A percentile compares a stretch with the other conserved stretches of the same genome.
phyloP scores from a whole-genome alignment of 805 yeast genomes.

The Dipodascus geniculatus region DNA sequence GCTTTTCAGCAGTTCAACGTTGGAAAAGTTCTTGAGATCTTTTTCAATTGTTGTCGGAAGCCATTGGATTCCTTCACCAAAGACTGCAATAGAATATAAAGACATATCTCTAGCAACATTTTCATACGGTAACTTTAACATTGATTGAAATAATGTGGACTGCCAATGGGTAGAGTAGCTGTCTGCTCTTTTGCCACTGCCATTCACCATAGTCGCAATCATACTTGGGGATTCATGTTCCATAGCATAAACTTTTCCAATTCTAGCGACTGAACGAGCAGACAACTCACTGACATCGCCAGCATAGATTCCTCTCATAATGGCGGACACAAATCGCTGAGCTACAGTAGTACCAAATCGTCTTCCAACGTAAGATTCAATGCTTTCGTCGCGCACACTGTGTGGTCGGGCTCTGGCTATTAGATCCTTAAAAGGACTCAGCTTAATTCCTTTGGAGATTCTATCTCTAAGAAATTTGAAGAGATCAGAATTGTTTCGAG shows the following conservation, averaged over 20 bases:
- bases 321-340: conserved; percentile 61
- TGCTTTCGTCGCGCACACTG: conserved; percentile 48
- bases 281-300: conserved; percentile 65
- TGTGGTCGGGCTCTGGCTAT: conserved; percentile 14
- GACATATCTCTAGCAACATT: conserved; percentile 4
- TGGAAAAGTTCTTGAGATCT: conserved; percentile 9
- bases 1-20: not conserved
- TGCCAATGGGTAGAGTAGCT: conserved; percentile 5
- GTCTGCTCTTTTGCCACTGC: conserved; percentile 9
- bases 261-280: conserved; percentile 39
- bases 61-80: conserved; percentile 20
- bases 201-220: conserved; percentile 33
- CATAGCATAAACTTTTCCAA: conserved; percentile 42
- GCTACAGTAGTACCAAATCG: conserved; percentile 49
- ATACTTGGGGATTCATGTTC: conserved; percentile 48
- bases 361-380: conserved; percentile 53
- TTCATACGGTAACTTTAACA: conserved; percentile 1
- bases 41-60: conserved; percentile 17
- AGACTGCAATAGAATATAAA: conserved; percentile 15
- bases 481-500: conserved; percentile 13
- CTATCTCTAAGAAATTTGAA: conserved; percentile 16
- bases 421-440: conserved; percentile 33
- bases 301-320: conserved; percentile 83
- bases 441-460: conserved; percentile 39
- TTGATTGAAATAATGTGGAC: conserved; percentile 5